These are phyloP conservation scores for Pseudogymnoascus sp. DNA, from an alignment of 2,329 filamentous ascomycete genomes.

Conservation along the genomic window DNA sequence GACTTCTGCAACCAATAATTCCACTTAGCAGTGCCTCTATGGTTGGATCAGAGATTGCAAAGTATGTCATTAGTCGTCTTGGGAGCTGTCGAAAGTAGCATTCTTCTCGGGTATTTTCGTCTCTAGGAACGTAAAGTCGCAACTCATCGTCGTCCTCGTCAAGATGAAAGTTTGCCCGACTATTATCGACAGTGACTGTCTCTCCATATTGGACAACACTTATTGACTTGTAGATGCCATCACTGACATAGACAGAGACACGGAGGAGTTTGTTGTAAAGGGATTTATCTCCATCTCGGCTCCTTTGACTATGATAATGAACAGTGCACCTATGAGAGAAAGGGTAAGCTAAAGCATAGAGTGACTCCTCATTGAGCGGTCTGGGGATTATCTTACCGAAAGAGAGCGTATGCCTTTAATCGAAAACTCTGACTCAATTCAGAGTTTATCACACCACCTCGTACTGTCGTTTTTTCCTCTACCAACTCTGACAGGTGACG, in stretches of 20 bases:
- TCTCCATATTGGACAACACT: constrained; percentile 10
- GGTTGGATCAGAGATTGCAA: constrained; percentile 4
- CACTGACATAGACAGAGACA: neutral
- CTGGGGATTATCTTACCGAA: neutral
- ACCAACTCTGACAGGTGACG: neutral
- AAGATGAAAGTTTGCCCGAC: constrained; percentile 14
- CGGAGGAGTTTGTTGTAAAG: neutral
- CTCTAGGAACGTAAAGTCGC: constrained; percentile 14
- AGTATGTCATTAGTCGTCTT: constrained; percentile 6
- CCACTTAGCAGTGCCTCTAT: constrained; percentile 8
- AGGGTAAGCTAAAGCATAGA: neutral
- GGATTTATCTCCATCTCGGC: neutral
- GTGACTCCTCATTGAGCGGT: neutral
- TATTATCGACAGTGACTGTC: constrained; percentile 11
- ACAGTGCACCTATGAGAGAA: neutral
- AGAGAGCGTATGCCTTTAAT: neutral
- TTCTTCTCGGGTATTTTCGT: constrained; percentile 12
- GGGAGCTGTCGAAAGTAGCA: constrained; percentile 4
- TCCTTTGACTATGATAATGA: neutral
- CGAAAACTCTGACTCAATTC: neutral
- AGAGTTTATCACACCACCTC: neutral
- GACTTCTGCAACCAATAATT: constrained; percentile 7
- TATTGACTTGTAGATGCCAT: constrained; percentile 8
- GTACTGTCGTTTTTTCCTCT: neutral
- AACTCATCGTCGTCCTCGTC: constrained; percentile 10